phyloP scores from a whole-genome alignment of 208 protist genomes.

The Leishmania major region DNA sequence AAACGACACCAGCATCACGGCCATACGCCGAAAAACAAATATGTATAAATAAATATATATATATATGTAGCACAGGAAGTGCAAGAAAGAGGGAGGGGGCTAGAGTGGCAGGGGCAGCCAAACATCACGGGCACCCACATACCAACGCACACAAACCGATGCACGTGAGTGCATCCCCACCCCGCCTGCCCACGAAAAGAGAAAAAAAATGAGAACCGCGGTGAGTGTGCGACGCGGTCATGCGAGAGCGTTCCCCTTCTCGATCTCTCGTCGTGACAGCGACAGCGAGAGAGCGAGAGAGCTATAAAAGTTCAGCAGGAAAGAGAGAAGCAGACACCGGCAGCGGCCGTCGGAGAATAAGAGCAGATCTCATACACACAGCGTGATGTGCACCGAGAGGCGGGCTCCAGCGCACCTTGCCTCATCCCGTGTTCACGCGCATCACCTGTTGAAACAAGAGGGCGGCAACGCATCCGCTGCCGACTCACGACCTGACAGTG shows the following conservation, averaged over 20 bases:
- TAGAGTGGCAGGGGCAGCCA: neutral
- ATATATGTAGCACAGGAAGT: neutral
- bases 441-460: neutral
- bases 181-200: neutral
- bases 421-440: neutral
- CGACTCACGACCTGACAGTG: neutral
- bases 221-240: neutral
- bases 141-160: neutral
- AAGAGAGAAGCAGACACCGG: neutral
- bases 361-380: neutral
- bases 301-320: neutral
- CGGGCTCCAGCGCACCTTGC: neutral
- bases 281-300: neutral
- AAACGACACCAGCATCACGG: neutral
- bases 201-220: constrained; percentile 3
- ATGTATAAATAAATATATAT: no score
- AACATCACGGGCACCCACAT: neutral
- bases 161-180: neutral
- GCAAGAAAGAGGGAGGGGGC: neutral
- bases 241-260: neutral
- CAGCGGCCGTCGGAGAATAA: neutral
- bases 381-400: neutral
- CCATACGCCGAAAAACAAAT: neutral
- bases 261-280: neutral
- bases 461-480: neutral